Base-by-base conservation (phyloP, 371 early-diverging fungal genomes). In the Dipsacomyces acuminosporus region DNA sequence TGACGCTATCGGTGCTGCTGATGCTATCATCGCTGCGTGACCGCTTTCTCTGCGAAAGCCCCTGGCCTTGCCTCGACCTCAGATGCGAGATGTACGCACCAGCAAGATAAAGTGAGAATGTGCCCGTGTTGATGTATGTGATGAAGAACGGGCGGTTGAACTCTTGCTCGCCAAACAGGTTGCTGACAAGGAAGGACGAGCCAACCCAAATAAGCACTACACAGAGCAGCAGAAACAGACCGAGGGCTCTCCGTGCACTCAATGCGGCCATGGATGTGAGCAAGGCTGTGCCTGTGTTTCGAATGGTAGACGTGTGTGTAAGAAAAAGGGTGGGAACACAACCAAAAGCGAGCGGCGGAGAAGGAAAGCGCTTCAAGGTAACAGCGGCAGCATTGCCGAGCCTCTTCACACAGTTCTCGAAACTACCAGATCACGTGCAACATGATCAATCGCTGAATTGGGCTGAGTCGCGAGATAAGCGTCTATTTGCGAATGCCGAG, bases 131-230 rank as follows among this genome's bases (percentile, higher is more conserved):
- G 46, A 88, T 45, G 71, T 88, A 90, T 8, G 90, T 90, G 41
- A 90, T 69, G 26, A 88, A 76, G 62, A 88, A 88, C 0, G 91
- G 89, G 45, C 82, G 83, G 73, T 85, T 81, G 71, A 80, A 90
- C 38, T 79, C 61, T 41, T 78, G 75, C 45, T 82, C 83, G 19
- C 80, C 81, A 76, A 87, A 86, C 21, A 86, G 77, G 69, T 78
- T 83, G 85, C 84, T 87, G 75, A 88, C 83, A 17, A 88, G 76
- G 72, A 88, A 90, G n/a, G 88, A 85, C 44, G 89, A 88, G 2
- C 80, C 75, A 6, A 88, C 88, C 91, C 91, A 90, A 48, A 90
- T 85, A 50, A 84, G 64, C 26, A 89, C 89, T 1, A 90, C 89
- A 18, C 77, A 75, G 22, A 87, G 70, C 34, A 89, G 71, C 11